Evolutionary conservation across 1,139 yeast genomes (phyloP).

Genomic region (Schwanniomyces etchellsii): DNA sequence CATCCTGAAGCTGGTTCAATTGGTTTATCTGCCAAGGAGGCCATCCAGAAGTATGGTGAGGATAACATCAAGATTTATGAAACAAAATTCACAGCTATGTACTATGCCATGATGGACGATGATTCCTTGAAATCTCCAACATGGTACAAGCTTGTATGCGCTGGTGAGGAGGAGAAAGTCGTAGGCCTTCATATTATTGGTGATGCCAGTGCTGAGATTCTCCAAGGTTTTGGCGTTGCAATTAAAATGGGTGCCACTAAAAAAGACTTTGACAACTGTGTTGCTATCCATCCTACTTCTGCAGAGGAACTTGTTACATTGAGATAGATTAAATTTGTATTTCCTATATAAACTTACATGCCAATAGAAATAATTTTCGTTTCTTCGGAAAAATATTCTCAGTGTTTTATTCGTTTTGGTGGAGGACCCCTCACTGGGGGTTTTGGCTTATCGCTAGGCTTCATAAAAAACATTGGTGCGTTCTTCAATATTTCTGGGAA

Average conservation of each 20-base stretch:
- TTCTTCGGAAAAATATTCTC: constrained; percentile 1
- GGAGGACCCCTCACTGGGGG: constrained; percentile 69
- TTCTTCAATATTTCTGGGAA: constrained; percentile 84
- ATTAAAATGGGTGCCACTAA: constrained; percentile 97
- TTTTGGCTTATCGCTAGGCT: constrained; percentile 59
- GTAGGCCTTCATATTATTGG: constrained; percentile 95
- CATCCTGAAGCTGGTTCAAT: constrained; percentile 97
- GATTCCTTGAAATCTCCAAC: constrained; percentile 80
- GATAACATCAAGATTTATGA: constrained; percentile 77
- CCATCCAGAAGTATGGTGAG: constrained; percentile 71
- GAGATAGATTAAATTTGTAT: constrained; percentile 30
- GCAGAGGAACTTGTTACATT: constrained; percentile 97
- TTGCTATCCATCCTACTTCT: constrained; percentile 97
- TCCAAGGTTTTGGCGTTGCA: constrained; percentile 98
- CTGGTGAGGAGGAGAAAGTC: constrained; percentile 83
- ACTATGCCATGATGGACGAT: constrained; percentile 69
- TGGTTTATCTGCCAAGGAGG: constrained; percentile 78
- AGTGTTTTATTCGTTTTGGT: constrained; percentile 22
- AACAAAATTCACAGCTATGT: constrained; percentile 86
- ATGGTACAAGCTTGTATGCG: constrained; percentile 72
- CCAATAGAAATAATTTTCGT: neutral
- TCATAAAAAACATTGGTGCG: constrained; percentile 78
- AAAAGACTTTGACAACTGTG: constrained; percentile 88
- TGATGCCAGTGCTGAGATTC: constrained; percentile 81
- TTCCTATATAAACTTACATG: constrained; percentile 1